Evolutionary conservation across 2,329 filamentous ascomycete genomes (phyloP).

Genomic region (Rhinocladiella mackenziei): DNA sequence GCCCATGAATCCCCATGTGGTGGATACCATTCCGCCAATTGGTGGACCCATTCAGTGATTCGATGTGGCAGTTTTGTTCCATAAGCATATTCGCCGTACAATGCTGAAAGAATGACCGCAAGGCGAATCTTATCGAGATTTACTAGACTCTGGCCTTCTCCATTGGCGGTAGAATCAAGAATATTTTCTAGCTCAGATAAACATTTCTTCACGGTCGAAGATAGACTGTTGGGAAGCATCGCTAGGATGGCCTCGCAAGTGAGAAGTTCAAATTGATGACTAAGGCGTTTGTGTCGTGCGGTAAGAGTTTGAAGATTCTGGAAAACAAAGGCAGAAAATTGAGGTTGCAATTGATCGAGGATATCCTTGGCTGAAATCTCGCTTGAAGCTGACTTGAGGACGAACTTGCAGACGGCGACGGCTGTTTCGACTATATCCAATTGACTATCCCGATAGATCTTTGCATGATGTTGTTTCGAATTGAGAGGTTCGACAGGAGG

Average conservation of each 20-base stretch:
- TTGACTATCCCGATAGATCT: constrained; percentile 42
- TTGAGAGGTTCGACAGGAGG: constrained; percentile 32
- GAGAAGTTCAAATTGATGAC: constrained; percentile 24
- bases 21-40: constrained; percentile 29
- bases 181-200: constrained; percentile 13
- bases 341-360: constrained; percentile 10
- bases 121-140: constrained; percentile 20
- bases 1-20: constrained; percentile 34
- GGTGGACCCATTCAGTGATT: constrained; percentile 36
- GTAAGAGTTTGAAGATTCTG: constrained; percentile 14
- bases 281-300: constrained; percentile 17
- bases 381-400: constrained; percentile 35
- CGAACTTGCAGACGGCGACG: constrained; percentile 39
- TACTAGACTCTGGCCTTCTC: neutral
- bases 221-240: constrained; percentile 20
- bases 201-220: constrained; percentile 12
- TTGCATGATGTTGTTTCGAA: constrained; percentile 40
- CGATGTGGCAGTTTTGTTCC: constrained; percentile 33
- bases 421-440: constrained; percentile 40
- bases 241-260: constrained; percentile 15
- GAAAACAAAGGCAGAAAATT: constrained; percentile 8
- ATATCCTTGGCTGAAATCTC: constrained; percentile 11
- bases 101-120: constrained; percentile 25
- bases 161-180: neutral
- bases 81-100: constrained; percentile 23